Evolutionary conservation across 2,329 filamentous ascomycete genomes (phyloP).

Genomic region (Calonectria crousiana): DNA sequence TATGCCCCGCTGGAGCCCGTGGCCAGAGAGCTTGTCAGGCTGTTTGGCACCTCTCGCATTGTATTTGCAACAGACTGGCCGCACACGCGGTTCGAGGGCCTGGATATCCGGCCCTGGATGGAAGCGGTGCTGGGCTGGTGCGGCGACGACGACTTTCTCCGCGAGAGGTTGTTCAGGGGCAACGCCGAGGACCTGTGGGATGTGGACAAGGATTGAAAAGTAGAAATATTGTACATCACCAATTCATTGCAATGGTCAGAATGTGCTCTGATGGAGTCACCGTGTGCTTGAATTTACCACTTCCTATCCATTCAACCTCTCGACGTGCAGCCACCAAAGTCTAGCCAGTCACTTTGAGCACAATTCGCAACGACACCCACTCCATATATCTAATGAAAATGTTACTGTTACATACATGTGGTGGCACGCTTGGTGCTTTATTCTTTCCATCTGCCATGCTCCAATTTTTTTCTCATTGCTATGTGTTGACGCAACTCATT

Average conservation of each 20-base stretch:
- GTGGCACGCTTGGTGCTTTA: background rate
- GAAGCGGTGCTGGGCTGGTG: constrained; percentile 67
- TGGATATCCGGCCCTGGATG: constrained; percentile 62
- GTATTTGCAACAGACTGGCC: constrained; percentile 75
- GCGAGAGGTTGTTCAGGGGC: constrained; percentile 63
- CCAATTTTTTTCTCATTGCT: background rate
- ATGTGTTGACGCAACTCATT: background rate
- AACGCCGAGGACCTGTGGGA: constrained; percentile 67
- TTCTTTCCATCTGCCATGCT: background rate
- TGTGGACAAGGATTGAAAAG: constrained; percentile 21
- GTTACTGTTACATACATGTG: background rate
- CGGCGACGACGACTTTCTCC: constrained; percentile 55
- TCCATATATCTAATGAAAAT: background rate
- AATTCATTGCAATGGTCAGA: background rate
- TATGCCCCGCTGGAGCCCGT: constrained; percentile 61
- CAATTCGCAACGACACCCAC: background rate
- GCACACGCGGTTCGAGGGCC: constrained; percentile 70
- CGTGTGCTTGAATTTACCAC: background rate
- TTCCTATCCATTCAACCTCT: too few species aligned
- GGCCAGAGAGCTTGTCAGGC: constrained; percentile 60
- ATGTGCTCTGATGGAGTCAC: background rate
- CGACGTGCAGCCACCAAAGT: too few species aligned
- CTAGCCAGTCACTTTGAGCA: background rate
- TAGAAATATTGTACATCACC: background rate
- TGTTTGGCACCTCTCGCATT: constrained; percentile 55